Evolutionary conservation across 805 yeast species (phyloP).

Genomic region (Candida hispaniensis): DNA sequence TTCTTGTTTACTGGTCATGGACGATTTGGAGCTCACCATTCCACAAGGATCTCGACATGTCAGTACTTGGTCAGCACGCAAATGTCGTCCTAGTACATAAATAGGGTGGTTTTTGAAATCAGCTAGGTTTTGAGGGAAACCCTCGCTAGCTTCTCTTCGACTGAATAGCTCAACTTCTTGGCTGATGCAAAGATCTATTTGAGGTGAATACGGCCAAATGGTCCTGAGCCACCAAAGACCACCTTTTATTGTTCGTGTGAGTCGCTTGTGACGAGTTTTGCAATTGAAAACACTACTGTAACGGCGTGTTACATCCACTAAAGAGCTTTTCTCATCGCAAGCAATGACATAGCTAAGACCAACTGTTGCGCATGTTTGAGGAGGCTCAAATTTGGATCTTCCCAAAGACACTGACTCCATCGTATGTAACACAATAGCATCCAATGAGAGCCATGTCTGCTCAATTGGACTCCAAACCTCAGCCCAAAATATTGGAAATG

Average conservation of each 20-base stretch:
- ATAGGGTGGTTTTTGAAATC: conserved; percentile 84
- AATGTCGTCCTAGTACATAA: conserved; percentile 67
- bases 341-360: conserved; percentile 69
- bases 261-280: conserved; percentile 61
- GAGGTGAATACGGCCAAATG: conserved; percentile 27
- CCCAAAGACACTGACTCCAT: conserved; percentile 50
- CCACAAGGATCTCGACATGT: conserved; percentile 67
- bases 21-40: no score
- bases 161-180: conserved; percentile 54
- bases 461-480: conserved; percentile 81
- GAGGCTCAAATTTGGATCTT: conserved; percentile 61
- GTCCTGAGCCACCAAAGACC: conserved; percentile 51
- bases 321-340: conserved; percentile 52
- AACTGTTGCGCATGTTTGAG: conserved; percentile 51
- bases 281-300: conserved; percentile 65
- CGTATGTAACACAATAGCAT: conserved; percentile 55
- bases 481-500: conserved; percentile 77
- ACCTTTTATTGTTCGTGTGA: conserved; percentile 49
- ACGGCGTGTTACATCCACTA: conserved; percentile 75
- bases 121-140: conserved; percentile 73
- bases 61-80: conserved; percentile 61
- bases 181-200: conserved; percentile 23
- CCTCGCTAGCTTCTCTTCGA: conserved; percentile 54
- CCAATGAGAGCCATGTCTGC: conserved; percentile 74
- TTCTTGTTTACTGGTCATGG: conserved; percentile 36